Base-by-base conservation (phyloP, 2,329 filamentous ascomycete genomes). In the Colletotrichum sp. region DNA sequence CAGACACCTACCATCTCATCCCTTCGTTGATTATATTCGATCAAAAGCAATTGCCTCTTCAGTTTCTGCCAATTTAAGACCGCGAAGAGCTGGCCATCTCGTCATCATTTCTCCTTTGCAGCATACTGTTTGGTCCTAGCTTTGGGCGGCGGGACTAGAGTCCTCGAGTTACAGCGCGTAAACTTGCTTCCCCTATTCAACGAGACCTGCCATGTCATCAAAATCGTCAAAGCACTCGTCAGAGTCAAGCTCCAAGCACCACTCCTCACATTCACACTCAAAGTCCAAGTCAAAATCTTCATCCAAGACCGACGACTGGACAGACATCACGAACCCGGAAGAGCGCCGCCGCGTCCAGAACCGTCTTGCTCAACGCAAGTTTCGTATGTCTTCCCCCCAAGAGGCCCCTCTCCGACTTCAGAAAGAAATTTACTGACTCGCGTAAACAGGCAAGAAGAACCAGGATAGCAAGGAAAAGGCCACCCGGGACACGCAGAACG, bases 291-390 rank as follows among this genome's bases (percentile, higher is more conserved):
- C 86, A 7, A 85, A 85, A 78, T 80, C 80, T 52, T 52, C 43
- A 36, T 65, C 82, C 27, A 89, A 88, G 77, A 86, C 86, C 4
- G 89, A 94, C 77, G 91, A 95, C 84, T 96, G 94, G 94, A 88
- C 90, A 32, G 89, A 93, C 1, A 89, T 95, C 58, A 90, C 90
- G 8, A 93, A 95, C 79, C 93, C 93, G 0, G 92, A 92, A 76
- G 93, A 95, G 85, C 89, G 94, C 80, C 88, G 94, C 77, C 92
- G 93, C 76, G 93, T 95, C 66, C 94, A 96, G 82, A 96, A 96
- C 82, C 90, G 93, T 70, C 90, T 95, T 76, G 94, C 94, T 3
- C 94, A 95, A 80, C 89, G 94, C 78, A 95, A 95, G 80, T 95
- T 95, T 79, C 89, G 94, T 95, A 89, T 80, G 93, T 86, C 36